Evolutionary conservation across 805 yeast species (phyloP).

Genomic region (Spathaspora boniae): DNA sequence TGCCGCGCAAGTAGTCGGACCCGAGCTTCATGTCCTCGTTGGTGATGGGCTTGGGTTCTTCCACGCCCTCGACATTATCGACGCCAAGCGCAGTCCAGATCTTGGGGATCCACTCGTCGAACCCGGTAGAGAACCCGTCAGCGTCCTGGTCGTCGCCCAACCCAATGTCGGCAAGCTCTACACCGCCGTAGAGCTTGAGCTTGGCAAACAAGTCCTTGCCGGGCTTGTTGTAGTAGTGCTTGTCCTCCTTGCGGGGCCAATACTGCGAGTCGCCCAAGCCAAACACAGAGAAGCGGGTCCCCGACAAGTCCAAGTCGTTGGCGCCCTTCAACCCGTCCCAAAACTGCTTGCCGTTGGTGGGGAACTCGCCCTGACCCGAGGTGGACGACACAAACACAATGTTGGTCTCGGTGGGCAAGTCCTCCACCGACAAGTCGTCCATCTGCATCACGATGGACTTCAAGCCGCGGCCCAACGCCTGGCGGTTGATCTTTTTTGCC

Average conservation of each 20-base stretch:
- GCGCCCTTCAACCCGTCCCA: slow-evolving; percentile 69
- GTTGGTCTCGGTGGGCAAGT: slow-evolving; percentile 65
- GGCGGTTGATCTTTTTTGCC: slow-evolving; percentile 74
- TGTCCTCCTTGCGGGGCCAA: slow-evolving; percentile 97
- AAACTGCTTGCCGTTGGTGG: slow-evolving; percentile 72
- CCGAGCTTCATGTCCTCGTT: slow-evolving; percentile 93
- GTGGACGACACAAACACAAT: slow-evolving; percentile 70
- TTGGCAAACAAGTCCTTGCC: slow-evolving; percentile 67
- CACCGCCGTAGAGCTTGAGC: slow-evolving; percentile 69
- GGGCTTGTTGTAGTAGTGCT: slow-evolving; percentile 91
- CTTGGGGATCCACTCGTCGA: slow-evolving; percentile 76
- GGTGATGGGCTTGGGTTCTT: slow-evolving; percentile 87
- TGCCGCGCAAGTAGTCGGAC: slow-evolving; percentile 87
- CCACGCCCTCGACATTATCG: slow-evolving; percentile 72
- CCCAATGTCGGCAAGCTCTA: slow-evolving; percentile 69
- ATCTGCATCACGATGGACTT: slow-evolving; percentile 62
- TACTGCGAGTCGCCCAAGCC: slow-evolving; percentile 82
- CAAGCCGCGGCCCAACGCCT: slow-evolving; percentile 78
- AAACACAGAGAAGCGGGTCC: slow-evolving; percentile 58
- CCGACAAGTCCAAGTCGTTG: slow-evolving; percentile 61
- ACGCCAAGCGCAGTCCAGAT: slow-evolving; percentile 91
- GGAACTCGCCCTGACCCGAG: slow-evolving; percentile 86
- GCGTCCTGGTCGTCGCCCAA: slow-evolving; percentile 97
- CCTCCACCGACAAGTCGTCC: slow-evolving; percentile 73
- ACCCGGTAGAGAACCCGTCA: slow-evolving; percentile 93